These are phyloP conservation scores for Blastocystis sp. DNA, from an alignment of 352 stramenopile species.

Conservation along the genomic window DNA sequence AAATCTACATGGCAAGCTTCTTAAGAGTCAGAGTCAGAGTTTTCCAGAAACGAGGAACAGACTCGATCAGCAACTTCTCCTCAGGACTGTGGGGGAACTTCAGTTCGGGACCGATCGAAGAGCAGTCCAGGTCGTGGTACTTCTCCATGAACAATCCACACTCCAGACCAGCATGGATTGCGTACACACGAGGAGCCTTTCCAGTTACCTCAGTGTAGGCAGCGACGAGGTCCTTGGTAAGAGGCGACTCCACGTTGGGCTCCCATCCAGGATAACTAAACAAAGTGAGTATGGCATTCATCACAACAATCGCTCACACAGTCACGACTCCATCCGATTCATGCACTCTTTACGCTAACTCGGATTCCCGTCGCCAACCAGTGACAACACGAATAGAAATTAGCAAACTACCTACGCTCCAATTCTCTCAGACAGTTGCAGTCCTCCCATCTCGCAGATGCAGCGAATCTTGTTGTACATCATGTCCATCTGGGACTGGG, in stretches of 20 bases:
- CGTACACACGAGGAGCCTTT: conserved; percentile 63
- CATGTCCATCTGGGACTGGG: conserved; percentile 49
- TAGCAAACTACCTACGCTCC: conserved; percentile 58
- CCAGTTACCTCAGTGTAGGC: conserved; percentile 62
- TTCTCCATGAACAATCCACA: conserved; percentile 67
- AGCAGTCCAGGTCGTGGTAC: conserved; percentile 64
- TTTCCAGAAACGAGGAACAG: conserved; percentile 54
- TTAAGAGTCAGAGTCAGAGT: conserved; percentile 22
- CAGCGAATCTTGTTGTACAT: conserved; percentile 61
- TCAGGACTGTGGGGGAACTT: conserved; percentile 56
- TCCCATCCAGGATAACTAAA: conserved; percentile 66
- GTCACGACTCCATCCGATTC: not conserved
- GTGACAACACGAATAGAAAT: conserved; percentile 19
- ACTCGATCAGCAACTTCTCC: conserved; percentile 47
- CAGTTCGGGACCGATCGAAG: conserved; percentile 64
- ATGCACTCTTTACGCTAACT: conserved; percentile 32
- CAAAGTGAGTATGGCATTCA: conserved; percentile 32
- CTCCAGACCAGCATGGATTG: conserved; percentile 67
- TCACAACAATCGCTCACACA: not conserved
- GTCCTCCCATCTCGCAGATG: conserved; percentile 38
- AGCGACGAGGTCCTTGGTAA: conserved; percentile 63
- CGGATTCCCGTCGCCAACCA: conserved; percentile 17
- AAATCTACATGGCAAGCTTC: conserved; percentile 55
- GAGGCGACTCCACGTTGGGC: conserved; percentile 64
- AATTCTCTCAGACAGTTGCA: conserved; percentile 56